Percentiles rank a stretch among this genome's conserved stretches.
Evolutionary conservation across 1,284 basidiomycete genomes (phyloP).

Genomic region (Ganoderma lingzhi): DNA sequence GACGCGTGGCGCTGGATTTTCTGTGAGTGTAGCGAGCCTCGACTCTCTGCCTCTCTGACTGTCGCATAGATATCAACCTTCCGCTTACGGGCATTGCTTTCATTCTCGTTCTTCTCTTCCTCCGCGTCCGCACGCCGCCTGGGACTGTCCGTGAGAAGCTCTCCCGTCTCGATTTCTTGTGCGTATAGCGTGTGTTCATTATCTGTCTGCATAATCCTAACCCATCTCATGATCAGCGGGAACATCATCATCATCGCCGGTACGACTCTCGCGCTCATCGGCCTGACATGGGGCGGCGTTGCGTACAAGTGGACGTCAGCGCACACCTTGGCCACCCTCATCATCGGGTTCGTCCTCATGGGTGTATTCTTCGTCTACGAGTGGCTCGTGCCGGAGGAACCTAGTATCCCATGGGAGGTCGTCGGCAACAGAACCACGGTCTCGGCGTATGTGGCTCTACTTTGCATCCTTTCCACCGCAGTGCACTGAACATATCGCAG

Average conservation of each 20-base stretch:
- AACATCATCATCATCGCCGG: constrained; percentile 46
- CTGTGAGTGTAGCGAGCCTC: constrained; percentile 4
- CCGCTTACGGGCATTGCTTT: constrained; percentile 19
- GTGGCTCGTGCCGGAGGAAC: constrained; percentile 16
- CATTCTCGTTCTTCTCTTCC: constrained; percentile 8
- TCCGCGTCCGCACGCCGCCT: constrained; percentile 9
- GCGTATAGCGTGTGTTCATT: neutral
- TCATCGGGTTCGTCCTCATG: constrained; percentile 32
- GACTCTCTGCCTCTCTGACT: neutral
- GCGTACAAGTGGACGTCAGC: constrained; percentile 30
- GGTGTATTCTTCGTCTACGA: constrained; percentile 33
- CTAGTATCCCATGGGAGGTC: constrained; percentile 39
- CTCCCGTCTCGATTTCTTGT: constrained; percentile 12
- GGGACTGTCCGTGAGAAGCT: neutral
- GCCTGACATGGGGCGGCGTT: constrained; percentile 50
- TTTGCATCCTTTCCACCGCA: neutral
- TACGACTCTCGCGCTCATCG: constrained; percentile 43
- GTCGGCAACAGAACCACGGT: constrained; percentile 42
- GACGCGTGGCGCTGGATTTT: constrained; percentile 24
- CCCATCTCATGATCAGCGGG: constrained; percentile 38
- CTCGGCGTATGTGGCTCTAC: constrained; percentile 35
- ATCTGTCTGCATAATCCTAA: neutral
- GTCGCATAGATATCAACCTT: constrained; percentile 17
- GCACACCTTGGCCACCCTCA: constrained; percentile 32
- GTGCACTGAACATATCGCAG: constrained; percentile 6